These are phyloP conservation scores for Melaleuca quinquenervia DNA, from an alignment of 345 rosid species.

Conservation along the genomic window DNA sequence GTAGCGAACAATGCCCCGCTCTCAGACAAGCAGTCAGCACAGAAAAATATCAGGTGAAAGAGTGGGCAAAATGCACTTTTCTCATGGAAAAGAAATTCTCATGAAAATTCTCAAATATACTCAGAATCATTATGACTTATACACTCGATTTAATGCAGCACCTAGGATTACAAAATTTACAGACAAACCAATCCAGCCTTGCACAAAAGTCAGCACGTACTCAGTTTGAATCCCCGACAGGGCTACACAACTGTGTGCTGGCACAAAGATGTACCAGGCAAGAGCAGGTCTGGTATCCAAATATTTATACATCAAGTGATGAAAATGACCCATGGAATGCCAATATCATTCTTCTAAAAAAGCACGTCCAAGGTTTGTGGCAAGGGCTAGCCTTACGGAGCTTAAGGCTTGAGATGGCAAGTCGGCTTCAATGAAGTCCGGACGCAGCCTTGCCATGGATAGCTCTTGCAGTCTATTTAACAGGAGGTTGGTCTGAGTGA, in stretches of 20 bases:
- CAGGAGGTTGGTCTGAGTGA: constrained; percentile 57
- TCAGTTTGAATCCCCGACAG: neutral
- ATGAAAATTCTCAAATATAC: neutral
- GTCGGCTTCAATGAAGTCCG: constrained; percentile 50
- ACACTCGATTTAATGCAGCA: neutral
- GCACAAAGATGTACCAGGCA: neutral
- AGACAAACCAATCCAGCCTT: neutral
- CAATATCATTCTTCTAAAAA: constrained; percentile 40
- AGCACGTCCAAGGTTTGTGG: constrained; percentile 78
- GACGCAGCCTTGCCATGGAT: constrained; percentile 62
- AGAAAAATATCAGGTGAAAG: neutral
- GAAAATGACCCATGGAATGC: neutral
- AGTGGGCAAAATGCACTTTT: neutral
- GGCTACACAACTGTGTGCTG: neutral
- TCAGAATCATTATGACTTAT: neutral
- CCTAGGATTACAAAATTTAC: neutral
- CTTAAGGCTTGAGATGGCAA: constrained; percentile 50
- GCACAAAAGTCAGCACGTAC: neutral
- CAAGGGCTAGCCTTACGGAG: constrained; percentile 76
- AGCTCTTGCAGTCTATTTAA: constrained; percentile 77
- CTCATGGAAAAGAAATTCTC: neutral
- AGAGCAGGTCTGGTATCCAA: neutral
- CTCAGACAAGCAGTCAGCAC: neutral
- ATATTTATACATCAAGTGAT: neutral
- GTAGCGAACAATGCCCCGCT: neutral